Base-by-base conservation (phyloP, 345 rosid species). In the Gossypium thurberi region DNA sequence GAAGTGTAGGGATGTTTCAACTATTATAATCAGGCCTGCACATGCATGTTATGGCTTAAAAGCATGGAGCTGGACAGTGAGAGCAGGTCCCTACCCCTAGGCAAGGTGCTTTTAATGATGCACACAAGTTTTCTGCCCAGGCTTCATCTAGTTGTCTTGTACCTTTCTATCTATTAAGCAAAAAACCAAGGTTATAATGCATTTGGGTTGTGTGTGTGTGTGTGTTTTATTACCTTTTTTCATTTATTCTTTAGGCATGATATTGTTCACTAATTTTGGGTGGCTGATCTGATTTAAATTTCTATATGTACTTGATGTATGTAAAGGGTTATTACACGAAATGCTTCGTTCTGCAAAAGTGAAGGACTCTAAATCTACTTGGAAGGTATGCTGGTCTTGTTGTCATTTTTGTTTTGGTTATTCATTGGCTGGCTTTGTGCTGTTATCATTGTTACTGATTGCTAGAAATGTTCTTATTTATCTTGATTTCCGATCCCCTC, bases 341-440 rank as follows among this genome's bases (percentile, higher is more conserved):
- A 95, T 95, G 99, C 96, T 95, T 80, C 84, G 97, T 68, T 90
- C 97, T 53, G 91, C 94, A 0, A 95, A 90, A 88, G 79, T 87
- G 20, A 92, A 89, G 70, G 86, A 86, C 87, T 88, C 98, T 43
- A 91, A 87, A 81, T 92, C 97, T 69, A 87, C 94, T 52, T 92
- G 97, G 98, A 95, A 92, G 98, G 99, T 95, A 81, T 62, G 47
- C 56, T 60, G 52, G 65, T 47, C 74, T 58, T 77, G 8, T 53
- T 43, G 1, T 65, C 28, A 73, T 21, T 25, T 78, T 58, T 25
- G 62, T 40, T 65, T 62, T 69, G 50, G 18, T 70, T 20, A 40
- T 66, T 59, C 23, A 44, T 47, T 48, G 42, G 17, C 18, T 61
- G 20, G 28, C 33, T 63, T 71, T 67, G 20, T 40, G 17, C 13